These are phyloP conservation scores for Cryptococcus sp. DNA, from an alignment of 1,284 basidiomycete genomes.

Conservation along the genomic window DNA sequence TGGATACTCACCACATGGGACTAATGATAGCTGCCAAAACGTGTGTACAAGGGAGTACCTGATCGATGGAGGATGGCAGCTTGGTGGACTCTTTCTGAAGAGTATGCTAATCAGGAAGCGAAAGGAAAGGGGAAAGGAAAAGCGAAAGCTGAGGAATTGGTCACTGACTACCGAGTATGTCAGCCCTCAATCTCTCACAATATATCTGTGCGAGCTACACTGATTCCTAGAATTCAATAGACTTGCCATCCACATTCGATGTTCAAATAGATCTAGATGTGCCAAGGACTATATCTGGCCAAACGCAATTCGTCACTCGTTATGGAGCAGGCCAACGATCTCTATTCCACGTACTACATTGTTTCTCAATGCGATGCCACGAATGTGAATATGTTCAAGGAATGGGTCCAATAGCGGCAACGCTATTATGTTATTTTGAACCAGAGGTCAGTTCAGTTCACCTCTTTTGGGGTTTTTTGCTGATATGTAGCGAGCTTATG, in stretches of 20 bases:
- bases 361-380: constrained; percentile 75
- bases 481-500: constrained; percentile 63
- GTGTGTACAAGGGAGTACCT: constrained; percentile 93
- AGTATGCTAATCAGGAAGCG: constrained; percentile 27
- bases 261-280: constrained; percentile 99
- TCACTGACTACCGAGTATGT: constrained; percentile 55
- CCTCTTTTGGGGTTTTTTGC: background rate
- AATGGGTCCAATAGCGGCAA: constrained; percentile 96
- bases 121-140: constrained; percentile 27
- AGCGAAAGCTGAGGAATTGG: constrained; percentile 26
- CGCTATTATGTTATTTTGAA: constrained; percentile 86
- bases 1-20: background rate
- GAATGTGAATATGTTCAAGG: constrained; percentile 98
- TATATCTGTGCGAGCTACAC: background rate
- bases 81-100: constrained; percentile 70
- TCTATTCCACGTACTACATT: constrained; percentile 90
- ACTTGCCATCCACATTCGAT: constrained; percentile 79
- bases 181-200: background rate
- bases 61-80: constrained; percentile 91
- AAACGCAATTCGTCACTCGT: constrained; percentile 89
- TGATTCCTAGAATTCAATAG: constrained; percentile 56
- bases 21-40: constrained; percentile 52
- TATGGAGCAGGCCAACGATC: constrained; percentile 93
- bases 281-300: constrained; percentile 90
- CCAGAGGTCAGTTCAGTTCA: constrained; percentile 57